Evolutionary conservation across 495 filamentous ascomycete genomes (phyloP).

Genomic region (Cairneyella variabilis): DNA sequence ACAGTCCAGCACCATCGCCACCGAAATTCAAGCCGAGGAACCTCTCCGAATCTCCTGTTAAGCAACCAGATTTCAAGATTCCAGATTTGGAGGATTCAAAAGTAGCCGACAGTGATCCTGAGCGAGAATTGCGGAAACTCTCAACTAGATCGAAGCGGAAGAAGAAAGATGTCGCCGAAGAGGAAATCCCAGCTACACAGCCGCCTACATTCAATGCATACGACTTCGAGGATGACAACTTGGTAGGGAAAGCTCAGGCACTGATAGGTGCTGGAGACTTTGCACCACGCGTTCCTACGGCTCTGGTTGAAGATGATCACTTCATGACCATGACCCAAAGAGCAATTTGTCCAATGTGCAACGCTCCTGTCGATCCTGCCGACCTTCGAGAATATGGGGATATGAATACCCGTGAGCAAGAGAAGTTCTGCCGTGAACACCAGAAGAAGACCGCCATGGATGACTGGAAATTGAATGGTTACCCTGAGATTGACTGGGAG

Average conservation of each 20-base stretch:
- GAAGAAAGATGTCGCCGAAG: not conserved
- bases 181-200: not conserved
- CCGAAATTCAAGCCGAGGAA: not conserved
- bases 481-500: slow-evolving; percentile 78
- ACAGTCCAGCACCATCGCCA: not conserved
- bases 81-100: not conserved
- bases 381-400: slow-evolving; percentile 39
- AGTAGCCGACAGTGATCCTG: not conserved
- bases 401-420: slow-evolving; percentile 59
- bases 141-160: not conserved
- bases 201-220: not conserved
- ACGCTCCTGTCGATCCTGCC: slow-evolving; percentile 49
- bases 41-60: not conserved
- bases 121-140: not conserved
- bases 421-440: slow-evolving; percentile 71
- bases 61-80: not conserved
- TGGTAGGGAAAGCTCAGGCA: not conserved
- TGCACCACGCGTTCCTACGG: not conserved
- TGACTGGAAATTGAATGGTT: slow-evolving; percentile 60
- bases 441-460: slow-evolving; percentile 51
- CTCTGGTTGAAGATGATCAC: slow-evolving; percentile 15
- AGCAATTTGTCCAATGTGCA: slow-evolving; percentile 63
- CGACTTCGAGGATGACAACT: not conserved
- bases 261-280: not conserved
- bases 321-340: slow-evolving; percentile 16